Evolutionary conservation across 2,329 filamentous ascomycete genomes (phyloP).

Genomic region (Gaeumannomyces sp.): DNA sequence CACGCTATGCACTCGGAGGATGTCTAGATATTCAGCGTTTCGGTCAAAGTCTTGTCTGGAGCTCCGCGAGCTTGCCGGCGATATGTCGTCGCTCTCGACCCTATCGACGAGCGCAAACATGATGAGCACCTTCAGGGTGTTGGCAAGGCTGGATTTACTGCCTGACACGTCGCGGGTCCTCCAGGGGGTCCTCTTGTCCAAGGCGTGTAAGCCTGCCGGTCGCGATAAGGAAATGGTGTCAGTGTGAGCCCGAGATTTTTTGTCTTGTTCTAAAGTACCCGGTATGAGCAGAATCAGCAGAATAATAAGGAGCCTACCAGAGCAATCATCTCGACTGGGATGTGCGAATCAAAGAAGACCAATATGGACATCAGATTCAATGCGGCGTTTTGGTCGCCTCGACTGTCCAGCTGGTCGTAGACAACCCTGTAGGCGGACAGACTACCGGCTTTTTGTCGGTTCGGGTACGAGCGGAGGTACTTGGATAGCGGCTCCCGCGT

Average conservation of each 20-base stretch:
- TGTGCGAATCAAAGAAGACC: constrained; percentile 57
- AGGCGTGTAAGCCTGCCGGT: constrained; percentile 33
- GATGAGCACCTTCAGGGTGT: constrained; percentile 44
- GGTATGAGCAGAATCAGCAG: not conserved
- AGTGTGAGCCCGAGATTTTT: not conserved
- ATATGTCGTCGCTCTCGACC: constrained; percentile 37
- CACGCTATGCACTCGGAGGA: constrained; percentile 44
- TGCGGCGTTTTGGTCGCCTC: constrained; percentile 42
- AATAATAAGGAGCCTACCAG: constrained; percentile 31
- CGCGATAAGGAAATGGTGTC: not conserved
- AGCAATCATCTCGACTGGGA: constrained; percentile 60
- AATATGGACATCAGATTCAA: constrained; percentile 60
- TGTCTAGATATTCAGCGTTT: constrained; percentile 39
- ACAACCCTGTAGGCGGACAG: constrained; percentile 42
- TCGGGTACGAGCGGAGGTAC: constrained; percentile 52
- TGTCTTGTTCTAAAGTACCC: too few species aligned
- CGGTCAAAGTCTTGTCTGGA: constrained; percentile 33
- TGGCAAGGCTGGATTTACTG: constrained; percentile 33
- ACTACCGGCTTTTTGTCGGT: constrained; percentile 46
- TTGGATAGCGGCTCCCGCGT: constrained; percentile 55
- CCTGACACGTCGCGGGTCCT: constrained; percentile 34
- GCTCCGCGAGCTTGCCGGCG: constrained; percentile 32
- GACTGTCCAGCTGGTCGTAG: constrained; percentile 40
- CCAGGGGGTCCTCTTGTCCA: constrained; percentile 40
- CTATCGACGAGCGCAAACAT: constrained; percentile 46